phyloP scores from a whole-genome alignment of 352 stramenopile genomes.

The Aphanomyces cochlioides region DNA sequence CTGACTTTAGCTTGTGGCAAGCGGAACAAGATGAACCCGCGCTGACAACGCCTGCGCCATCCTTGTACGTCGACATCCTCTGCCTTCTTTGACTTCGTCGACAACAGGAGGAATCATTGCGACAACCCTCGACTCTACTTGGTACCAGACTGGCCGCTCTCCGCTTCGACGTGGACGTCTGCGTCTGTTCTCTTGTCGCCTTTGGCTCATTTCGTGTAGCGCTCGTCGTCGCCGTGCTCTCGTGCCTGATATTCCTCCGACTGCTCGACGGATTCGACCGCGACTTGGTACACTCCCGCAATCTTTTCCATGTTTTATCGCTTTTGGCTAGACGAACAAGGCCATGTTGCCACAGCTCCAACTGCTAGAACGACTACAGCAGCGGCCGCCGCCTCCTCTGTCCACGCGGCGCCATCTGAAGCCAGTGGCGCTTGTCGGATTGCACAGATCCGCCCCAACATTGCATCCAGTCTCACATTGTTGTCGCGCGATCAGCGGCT shows the following conservation, averaged over 20 bases:
- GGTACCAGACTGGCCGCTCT: conserved; percentile 4
- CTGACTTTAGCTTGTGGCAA: conserved; percentile 90
- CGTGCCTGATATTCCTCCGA: not conserved
- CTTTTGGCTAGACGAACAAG: not conserved
- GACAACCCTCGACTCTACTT: not conserved
- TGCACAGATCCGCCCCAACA: conserved; percentile 78
- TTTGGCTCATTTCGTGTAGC: too few species aligned
- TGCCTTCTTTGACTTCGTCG: not conserved
- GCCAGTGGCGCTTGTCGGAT: conserved; percentile 12
- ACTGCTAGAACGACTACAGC: not conserved
- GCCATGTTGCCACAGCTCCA: not conserved
- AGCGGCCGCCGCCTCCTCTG: not conserved
- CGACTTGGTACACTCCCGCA: conserved; percentile 40
- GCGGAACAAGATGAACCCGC: conserved; percentile 49
- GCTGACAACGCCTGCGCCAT: not conserved
- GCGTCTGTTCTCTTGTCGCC: too few species aligned
- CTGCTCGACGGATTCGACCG: conserved; percentile 57
- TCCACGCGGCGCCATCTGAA: not conserved
- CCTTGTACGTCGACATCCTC: not conserved
- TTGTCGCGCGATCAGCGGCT: conserved; percentile 73
- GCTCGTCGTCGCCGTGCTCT: not conserved
- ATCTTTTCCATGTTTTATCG: not conserved
- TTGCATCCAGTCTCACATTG: conserved; percentile 70
- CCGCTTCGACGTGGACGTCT: not conserved
- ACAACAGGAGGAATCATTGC: not conserved